These are phyloP conservation scores for Castanopsis chinensis DNA, from an alignment of 306 rosid genomes.

Conservation along the genomic window DNA sequence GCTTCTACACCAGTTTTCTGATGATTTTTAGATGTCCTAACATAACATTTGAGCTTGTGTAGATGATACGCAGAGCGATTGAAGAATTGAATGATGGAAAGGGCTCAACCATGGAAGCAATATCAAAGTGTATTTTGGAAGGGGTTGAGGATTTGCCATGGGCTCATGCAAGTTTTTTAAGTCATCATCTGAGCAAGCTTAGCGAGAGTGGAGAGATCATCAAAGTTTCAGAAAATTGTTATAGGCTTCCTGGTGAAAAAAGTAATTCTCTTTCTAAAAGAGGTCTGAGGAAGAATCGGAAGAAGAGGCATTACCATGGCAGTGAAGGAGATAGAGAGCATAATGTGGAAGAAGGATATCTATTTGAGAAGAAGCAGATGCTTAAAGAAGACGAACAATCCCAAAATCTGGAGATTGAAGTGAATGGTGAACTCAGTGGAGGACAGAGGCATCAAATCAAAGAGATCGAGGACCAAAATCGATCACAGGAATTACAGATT, in stretches of 20 bases:
- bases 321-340: neutral
- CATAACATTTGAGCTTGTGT: neutral
- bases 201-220: slow-evolving; percentile 26
- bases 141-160: slow-evolving; percentile 34
- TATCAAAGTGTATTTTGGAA: slow-evolving; percentile 25
- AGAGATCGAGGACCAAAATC: slow-evolving; percentile 3
- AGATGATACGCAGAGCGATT: slow-evolving; percentile 45
- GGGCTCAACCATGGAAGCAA: slow-evolving; percentile 32
- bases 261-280: neutral
- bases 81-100: slow-evolving; percentile 10
- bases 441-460: neutral
- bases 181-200: slow-evolving; percentile 28
- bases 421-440: too few species aligned
- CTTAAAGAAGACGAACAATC: too few species aligned
- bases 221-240: slow-evolving; percentile 5
- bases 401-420: too few species aligned
- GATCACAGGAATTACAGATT: neutral
- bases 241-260: slow-evolving; percentile 8
- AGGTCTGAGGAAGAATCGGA: neutral
- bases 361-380: neutral
- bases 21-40: neutral
- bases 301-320: slow-evolving; percentile 12
- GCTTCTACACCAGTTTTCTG: neutral
- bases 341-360: neutral
- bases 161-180: slow-evolving; percentile 39